Conservation (phyloP, 305 asterid species). For the Coffea humblotiana region DNA sequence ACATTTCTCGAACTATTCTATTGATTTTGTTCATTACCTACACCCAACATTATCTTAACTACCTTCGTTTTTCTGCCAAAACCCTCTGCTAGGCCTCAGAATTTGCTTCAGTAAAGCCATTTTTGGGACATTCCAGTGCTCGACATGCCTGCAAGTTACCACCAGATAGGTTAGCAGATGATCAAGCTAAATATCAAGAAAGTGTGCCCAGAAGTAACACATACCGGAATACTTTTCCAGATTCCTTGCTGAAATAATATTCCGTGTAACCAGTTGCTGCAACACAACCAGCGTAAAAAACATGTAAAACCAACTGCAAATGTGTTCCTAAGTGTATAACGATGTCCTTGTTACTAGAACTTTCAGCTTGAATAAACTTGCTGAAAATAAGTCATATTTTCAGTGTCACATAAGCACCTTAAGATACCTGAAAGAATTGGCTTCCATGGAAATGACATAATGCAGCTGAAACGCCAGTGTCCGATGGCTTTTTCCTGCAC, state of each 20-base stretch:
- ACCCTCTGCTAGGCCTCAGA: constrained; percentile 58
- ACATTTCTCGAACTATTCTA: background rate
- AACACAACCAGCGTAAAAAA: constrained; percentile 13
- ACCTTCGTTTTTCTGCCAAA: constrained; percentile 20
- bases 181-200: background rate
- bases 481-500: constrained; percentile 81
- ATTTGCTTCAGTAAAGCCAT: constrained; percentile 87
- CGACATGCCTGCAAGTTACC: constrained; percentile 62
- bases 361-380: background rate
- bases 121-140: constrained; percentile 97
- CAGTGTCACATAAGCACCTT: background rate
- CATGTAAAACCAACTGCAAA: background rate
- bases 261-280: constrained; percentile 98
- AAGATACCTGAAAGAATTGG: constrained; percentile 84
- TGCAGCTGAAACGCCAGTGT: constrained; percentile 94
- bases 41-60: constrained; percentile 10
- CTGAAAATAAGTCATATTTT: background rate
- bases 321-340: background rate
- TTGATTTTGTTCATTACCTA: background rate
- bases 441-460: constrained; percentile 88
- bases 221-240: constrained; percentile 85
- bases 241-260: constrained; percentile 66
- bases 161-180: background rate
- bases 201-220: background rate
- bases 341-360: background rate